Evolutionary conservation across 768 basidiomycete species (phyloP).

Genomic region (Lentinula boryana): DNA sequence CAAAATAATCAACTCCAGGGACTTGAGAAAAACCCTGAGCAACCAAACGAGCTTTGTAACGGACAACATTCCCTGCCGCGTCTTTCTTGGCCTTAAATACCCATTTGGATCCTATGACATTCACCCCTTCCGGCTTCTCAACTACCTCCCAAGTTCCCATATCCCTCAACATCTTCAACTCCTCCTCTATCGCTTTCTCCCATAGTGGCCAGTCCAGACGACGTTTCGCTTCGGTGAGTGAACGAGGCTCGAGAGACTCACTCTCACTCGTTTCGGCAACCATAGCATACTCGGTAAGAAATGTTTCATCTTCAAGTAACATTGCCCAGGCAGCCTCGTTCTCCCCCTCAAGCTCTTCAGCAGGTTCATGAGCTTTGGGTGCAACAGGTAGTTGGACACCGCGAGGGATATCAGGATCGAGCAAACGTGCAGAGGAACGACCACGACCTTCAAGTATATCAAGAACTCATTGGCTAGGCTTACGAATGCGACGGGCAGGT

Average conservation of each 20-base stretch:
- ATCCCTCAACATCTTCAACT: constrained; percentile 13
- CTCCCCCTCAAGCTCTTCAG: constrained; percentile 2
- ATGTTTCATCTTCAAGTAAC: constrained; percentile 4
- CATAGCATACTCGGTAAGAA: constrained; percentile 13
- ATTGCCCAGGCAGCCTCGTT: not conserved
- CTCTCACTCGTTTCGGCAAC: constrained; percentile 13
- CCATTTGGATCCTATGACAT: constrained; percentile 15
- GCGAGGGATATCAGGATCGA: not conserved
- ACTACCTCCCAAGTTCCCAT: constrained; percentile 16
- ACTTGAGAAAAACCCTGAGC: constrained; percentile 30
- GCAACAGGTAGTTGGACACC: not conserved
- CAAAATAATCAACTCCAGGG: constrained; percentile 21
- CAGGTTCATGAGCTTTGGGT: not conserved
- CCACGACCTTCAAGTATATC: not conserved
- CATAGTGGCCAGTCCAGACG: constrained; percentile 11
- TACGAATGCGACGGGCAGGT: not conserved
- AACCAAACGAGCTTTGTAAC: constrained; percentile 26
- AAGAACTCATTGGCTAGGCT: not conserved
- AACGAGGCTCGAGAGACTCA: constrained; percentile 13
- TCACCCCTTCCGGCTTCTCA: constrained; percentile 8
- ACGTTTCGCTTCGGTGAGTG: not conserved
- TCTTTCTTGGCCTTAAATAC: constrained; percentile 24
- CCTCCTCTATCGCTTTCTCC: constrained; percentile 9
- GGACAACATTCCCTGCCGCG: constrained; percentile 15
- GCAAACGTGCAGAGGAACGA: too few species aligned